phyloP scores from a whole-genome alignment of 2,329 filamentous ascomycete species.

The Arachnomyces sp. region DNA sequence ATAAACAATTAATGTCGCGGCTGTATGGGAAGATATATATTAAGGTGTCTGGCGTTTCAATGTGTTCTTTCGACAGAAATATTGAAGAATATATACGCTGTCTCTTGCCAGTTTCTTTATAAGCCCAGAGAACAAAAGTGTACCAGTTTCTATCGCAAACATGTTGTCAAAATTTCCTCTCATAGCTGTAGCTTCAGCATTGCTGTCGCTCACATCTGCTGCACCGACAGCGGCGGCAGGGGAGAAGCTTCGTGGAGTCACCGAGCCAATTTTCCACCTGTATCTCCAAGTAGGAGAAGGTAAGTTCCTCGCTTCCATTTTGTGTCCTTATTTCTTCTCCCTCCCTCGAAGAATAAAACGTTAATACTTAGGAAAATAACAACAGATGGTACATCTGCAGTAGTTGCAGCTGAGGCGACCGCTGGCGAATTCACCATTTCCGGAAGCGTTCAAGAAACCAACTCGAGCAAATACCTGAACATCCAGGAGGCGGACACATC shows the following conservation, averaged over 20 bases:
- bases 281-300: constrained; percentile 44
- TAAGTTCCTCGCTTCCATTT: constrained; percentile 26
- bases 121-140: too few species aligned
- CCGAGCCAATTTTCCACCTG: constrained; percentile 45
- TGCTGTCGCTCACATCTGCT: not conserved
- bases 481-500: constrained; percentile 36
- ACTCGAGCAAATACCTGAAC: constrained; percentile 44
- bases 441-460: constrained; percentile 43
- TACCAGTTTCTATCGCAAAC: too few species aligned
- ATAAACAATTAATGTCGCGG: too few species aligned
- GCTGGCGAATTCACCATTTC: constrained; percentile 46
- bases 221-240: not conserved
- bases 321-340: not conserved
- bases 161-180: too few species aligned
- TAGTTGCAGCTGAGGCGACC: constrained; percentile 46
- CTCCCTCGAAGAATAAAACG: not conserved
- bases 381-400: constrained; percentile 24
- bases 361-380: constrained; percentile 2
- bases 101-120: too few species aligned
- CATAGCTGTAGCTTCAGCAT: not conserved
- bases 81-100: too few species aligned
- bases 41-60: too few species aligned
- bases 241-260: constrained; percentile 39
- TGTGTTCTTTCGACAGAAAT: too few species aligned
- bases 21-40: too few species aligned